A percentile compares a stretch with the other conserved stretches of the same genome.
Evolutionary conservation across 495 filamentous ascomycete species (phyloP).

Genomic region (Xylaria palmicola): DNA sequence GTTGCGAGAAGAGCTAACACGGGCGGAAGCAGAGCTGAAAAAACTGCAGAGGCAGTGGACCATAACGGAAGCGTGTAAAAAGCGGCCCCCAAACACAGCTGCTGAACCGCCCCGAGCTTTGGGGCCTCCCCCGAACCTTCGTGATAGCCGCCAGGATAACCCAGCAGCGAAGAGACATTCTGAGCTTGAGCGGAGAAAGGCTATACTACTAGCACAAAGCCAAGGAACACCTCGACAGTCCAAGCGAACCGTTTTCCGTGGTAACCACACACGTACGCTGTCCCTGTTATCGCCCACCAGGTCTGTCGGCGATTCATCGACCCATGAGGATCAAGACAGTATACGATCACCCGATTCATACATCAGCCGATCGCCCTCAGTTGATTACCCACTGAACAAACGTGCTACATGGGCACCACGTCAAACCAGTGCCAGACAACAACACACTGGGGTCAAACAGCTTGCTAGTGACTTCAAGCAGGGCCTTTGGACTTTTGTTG

Average conservation of each 20-base stretch:
- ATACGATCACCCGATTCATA: constrained; percentile 28
- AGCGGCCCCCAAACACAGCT: constrained; percentile 64
- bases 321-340: constrained; percentile 27
- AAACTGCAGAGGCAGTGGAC: constrained; percentile 82
- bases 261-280: constrained; percentile 70
- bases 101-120: constrained; percentile 51
- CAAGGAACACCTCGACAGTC: constrained; percentile 36
- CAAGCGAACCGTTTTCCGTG: constrained; percentile 50
- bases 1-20: constrained; percentile 79
- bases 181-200: constrained; percentile 62
- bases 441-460: constrained; percentile 59
- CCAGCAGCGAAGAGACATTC: constrained; percentile 35
- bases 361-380: constrained; percentile 22
- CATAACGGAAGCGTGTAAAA: constrained; percentile 72
- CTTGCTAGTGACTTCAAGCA: constrained; percentile 87
- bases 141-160: constrained; percentile 32
- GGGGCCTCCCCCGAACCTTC: constrained; percentile 21
- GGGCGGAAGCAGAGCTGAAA: constrained; percentile 74
- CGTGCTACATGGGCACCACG: constrained; percentile 49
- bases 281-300: constrained; percentile 76
- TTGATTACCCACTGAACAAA: constrained; percentile 35
- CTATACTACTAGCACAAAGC: constrained; percentile 62
- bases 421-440: constrained; percentile 27
- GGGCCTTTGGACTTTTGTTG: constrained; percentile 94
- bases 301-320: constrained; percentile 24